These are phyloP conservation scores for Lophium mytilinum DNA, from an alignment of 495 filamentous ascomycete genomes.

Conservation along the genomic window DNA sequence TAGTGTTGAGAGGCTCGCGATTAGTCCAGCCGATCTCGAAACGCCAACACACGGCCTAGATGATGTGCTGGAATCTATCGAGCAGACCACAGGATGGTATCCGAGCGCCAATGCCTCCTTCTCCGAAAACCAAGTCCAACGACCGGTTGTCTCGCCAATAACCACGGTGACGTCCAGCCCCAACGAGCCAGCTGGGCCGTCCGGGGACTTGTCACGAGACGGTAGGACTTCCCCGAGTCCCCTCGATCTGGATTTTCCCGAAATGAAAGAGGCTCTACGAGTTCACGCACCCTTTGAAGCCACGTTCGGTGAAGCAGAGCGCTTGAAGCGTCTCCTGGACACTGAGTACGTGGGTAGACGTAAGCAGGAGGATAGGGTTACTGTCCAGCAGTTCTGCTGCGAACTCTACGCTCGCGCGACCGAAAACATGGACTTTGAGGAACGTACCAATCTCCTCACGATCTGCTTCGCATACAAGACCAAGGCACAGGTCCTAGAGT, in stretches of 20 bases:
- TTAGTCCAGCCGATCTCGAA: too few relatives aligned
- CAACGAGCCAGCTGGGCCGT: too few relatives aligned
- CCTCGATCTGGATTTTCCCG: not conserved
- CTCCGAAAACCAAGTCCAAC: too few relatives aligned
- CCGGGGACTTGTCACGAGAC: not conserved
- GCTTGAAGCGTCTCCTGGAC: not conserved
- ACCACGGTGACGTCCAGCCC: too few relatives aligned
- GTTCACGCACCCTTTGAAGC: not conserved
- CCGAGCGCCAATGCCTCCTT: too few relatives aligned
- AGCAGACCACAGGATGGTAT: too few relatives aligned
- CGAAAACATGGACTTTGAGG: not conserved
- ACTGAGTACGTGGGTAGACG: not conserved
- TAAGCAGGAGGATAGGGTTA: not conserved
- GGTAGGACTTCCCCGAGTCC: not conserved
- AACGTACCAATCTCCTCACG: not conserved
- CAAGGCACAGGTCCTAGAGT: not conserved
- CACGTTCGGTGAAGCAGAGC: slow-evolving; percentile 4
- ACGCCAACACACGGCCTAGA: too few relatives aligned
- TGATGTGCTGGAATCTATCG: too few relatives aligned
- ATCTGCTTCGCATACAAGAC: slow-evolving; percentile 14
- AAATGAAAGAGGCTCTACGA: not conserved
- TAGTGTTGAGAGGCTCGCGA: too few relatives aligned
- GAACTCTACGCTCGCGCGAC: slow-evolving; percentile 1
- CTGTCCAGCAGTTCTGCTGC: slow-evolving; percentile 1
- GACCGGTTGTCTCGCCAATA: too few relatives aligned